Evolutionary conservation across 202 grass and related monocot species (phyloP), one percentile per base, ranked within the genome.

Genomic region (Setaria italica): DNA sequence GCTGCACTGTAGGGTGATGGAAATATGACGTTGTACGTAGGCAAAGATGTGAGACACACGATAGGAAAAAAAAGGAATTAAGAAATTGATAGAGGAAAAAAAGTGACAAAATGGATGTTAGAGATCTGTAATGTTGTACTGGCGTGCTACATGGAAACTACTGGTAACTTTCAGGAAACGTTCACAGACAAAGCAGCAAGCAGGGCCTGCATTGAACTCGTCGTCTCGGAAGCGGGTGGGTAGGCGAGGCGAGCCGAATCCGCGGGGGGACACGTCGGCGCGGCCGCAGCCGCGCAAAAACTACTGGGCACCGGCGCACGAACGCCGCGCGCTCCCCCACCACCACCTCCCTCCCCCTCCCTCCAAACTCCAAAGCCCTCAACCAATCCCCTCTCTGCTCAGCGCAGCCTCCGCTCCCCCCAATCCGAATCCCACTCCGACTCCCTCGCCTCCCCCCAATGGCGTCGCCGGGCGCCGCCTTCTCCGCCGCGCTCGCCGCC

Each of bases 251-350:
- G 79, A 57, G 25, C 54, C 10, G 79, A 70, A 7, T 33, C 51
- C 21, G 78, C 59, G 74, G 42, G 81, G 72, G 80, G 90, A 92
- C 93, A 99, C 96, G 96, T 99, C 69, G 65, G 62, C 16, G 71
- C 56, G n/a, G 75, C 87, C 85, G 60, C 33, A 80, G 90, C 94
- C 94, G 94, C 88, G 89, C 86, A 94, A 89, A 89, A 84, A 94
- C 80, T 63, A 83, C 68, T 77, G 94, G 94, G 84, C 80, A 81
- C 29, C 80, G 80, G 67, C 64, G 84, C 89, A 84, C 35, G 77
- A 86, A 84, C 84, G 64, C 87, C 80, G 77, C 85, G 39, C 59
- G 74, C 77, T 69, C 87, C 85, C 72, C 54, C 34, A 79, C 82
- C 90, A 87, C 84, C 74, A 72, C 79, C 65, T 54, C 25, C 80